Conservation (phyloP, 148 eudicot species). For the Arbutus unedo region DNA sequence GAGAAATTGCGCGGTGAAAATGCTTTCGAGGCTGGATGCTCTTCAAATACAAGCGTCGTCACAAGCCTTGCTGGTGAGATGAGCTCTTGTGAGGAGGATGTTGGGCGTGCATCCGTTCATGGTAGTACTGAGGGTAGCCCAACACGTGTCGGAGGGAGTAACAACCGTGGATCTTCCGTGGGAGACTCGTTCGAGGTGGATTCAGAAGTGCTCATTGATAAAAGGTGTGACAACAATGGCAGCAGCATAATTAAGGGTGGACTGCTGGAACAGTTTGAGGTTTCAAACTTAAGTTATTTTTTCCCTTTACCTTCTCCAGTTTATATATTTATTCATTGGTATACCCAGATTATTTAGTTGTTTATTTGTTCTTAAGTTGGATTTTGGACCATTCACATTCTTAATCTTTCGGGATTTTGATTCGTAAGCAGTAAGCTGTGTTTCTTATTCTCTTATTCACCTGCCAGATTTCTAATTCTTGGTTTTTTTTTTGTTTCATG, state of each 20-base stretch:
- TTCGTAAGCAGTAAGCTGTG: too few relatives aligned
- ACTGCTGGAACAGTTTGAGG: conserved; percentile 37
- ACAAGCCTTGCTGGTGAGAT: conserved; percentile 24
- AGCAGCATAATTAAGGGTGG: conserved; percentile 28
- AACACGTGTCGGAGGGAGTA: conserved; percentile 36
- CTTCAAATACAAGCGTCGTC: conserved; percentile 24
- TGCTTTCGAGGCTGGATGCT: conserved; percentile 12
- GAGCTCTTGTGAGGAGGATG: conserved; percentile 18
- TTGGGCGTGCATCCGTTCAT: conserved; percentile 20
- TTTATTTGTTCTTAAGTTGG: neutral
- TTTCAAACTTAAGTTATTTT: conserved; percentile 31
- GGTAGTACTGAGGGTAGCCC: conserved; percentile 21
- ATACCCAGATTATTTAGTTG: neutral
- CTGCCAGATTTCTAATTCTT: neutral
- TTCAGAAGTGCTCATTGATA: conserved; percentile 24
- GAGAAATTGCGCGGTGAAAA: conserved; percentile 16
- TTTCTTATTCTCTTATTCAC: neutral
- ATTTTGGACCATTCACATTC: neutral
- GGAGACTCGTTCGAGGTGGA: conserved; percentile 29
- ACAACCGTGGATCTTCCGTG: conserved; percentile 20
- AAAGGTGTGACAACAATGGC: conserved; percentile 18
- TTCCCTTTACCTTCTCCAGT: neutral
- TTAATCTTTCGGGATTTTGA: neutral
- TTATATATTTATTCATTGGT: neutral
- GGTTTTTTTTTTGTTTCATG: conserved; percentile 18